Conservation (phyloP, 2,329 filamentous ascomycete genomes). For the Hypoxylon sp. region DNA sequence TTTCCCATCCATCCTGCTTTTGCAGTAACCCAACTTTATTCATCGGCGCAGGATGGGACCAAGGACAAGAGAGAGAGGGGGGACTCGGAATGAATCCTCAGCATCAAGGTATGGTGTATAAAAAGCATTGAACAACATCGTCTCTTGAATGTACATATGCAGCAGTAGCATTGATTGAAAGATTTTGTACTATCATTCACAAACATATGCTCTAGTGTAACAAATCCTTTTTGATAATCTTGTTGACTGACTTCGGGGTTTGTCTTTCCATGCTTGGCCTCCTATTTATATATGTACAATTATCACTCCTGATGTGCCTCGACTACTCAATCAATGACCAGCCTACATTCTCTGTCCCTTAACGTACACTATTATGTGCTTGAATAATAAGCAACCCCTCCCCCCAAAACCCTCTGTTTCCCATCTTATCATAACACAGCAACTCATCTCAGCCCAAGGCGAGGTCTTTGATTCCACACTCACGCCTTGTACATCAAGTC, state of each 20-base stretch:
- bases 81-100: constrained; percentile 21
- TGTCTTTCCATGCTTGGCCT: neutral
- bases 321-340: constrained; percentile 7
- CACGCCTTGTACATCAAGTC: constrained; percentile 92
- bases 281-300: constrained; percentile 24
- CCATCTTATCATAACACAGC: constrained; percentile 2
- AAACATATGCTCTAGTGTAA: neutral
- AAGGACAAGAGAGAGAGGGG: constrained; percentile 15
- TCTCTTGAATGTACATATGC: constrained; percentile 29
- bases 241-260: neutral
- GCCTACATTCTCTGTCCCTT: constrained; percentile 15
- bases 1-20: constrained; percentile 11
- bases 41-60: constrained; percentile 28
- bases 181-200: constrained; percentile 24
- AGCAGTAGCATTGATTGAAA: constrained; percentile 30
- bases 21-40: constrained; percentile 8
- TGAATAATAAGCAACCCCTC: constrained; percentile 7
- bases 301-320: neutral
- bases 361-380: constrained; percentile 33
- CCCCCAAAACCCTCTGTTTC: neutral
- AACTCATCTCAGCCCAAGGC: neutral
- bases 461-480: neutral
- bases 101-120: constrained; percentile 40
- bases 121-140: constrained; percentile 38
- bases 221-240: neutral